These are phyloP conservation scores for Mycena belliarum DNA, from an alignment of 768 basidiomycete species.

Conservation along the genomic window DNA sequence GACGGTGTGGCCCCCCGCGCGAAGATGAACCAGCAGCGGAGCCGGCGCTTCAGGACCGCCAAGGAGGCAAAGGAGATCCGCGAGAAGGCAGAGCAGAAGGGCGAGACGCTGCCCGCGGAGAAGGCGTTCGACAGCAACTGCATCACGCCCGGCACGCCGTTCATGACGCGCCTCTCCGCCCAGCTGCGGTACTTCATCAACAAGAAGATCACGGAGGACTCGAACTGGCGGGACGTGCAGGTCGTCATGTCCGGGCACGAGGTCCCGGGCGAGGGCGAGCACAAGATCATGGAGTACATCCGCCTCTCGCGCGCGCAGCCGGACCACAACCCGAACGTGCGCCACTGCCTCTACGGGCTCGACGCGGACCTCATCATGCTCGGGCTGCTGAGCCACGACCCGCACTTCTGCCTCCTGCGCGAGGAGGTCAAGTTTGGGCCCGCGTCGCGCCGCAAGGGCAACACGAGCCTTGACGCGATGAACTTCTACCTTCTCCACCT, in stretches of 20 bases:
- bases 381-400: slow-evolving; percentile 94
- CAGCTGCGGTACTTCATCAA: slow-evolving; percentile 96
- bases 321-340: slow-evolving; percentile 93
- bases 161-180: slow-evolving; percentile 91
- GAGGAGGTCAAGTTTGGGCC: slow-evolving; percentile 99
- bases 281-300: slow-evolving; percentile 99
- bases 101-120: slow-evolving; percentile 88
- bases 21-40: slow-evolving; percentile 99
- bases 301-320: slow-evolving; percentile 92
- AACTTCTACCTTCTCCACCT: slow-evolving; percentile 96
- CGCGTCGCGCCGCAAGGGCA: slow-evolving; percentile 68
- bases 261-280: slow-evolving; percentile 98
- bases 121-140: slow-evolving; percentile 99
- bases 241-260: slow-evolving; percentile 97
- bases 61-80: slow-evolving; percentile 87
- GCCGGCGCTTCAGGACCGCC: slow-evolving; percentile 90
- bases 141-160: slow-evolving; percentile 96
- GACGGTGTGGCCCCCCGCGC: slow-evolving; percentile 97
- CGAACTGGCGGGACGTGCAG: slow-evolving; percentile 89
- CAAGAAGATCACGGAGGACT: slow-evolving; percentile 97
- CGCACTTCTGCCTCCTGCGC: slow-evolving; percentile 94
- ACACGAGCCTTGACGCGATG: slow-evolving; percentile 66
- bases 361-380: slow-evolving; percentile 99
- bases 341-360: slow-evolving; percentile 97
- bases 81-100: slow-evolving; percentile 85